Evolutionary conservation across 163 green algal species (phyloP).

Genomic region (Dunaliella salina): DNA sequence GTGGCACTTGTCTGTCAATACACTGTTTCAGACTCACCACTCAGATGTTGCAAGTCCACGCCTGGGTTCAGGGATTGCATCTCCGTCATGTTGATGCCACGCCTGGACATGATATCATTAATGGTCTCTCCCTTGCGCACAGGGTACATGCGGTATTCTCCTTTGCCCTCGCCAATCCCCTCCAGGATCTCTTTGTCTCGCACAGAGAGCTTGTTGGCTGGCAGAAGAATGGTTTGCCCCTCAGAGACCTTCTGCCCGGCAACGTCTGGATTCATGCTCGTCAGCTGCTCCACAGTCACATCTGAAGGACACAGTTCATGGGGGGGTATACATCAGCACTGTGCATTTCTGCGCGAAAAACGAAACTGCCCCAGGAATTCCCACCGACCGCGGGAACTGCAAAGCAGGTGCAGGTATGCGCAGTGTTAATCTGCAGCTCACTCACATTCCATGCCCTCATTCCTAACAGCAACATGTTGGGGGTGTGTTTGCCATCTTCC

Average conservation of each 20-base stretch:
- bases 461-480: not conserved
- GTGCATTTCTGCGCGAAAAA: not conserved
- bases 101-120: conserved; percentile 69
- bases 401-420: not conserved
- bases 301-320: not conserved
- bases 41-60: conserved; percentile 62
- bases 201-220: conserved; percentile 65
- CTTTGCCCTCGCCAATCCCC: conserved; percentile 56
- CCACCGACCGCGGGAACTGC: too few relatives aligned
- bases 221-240: conserved; percentile 77
- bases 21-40: conserved; percentile 27
- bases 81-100: conserved; percentile 67
- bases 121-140: conserved; percentile 40
- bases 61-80: conserved; percentile 71
- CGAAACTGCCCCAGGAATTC: too few relatives aligned
- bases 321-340: not conserved
- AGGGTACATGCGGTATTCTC: conserved; percentile 51
- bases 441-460: not conserved
- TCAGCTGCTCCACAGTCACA: conserved; percentile 25
- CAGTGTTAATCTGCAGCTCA: not conserved
- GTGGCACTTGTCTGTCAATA: too few relatives aligned
- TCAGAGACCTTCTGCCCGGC: conserved; percentile 38
- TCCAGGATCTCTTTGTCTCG: conserved; percentile 80
- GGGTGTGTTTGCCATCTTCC: not conserved
- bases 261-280: conserved; percentile 33